A percentile compares a stretch with the other conserved stretches of the same genome.
Evolutionary conservation across 1,284 basidiomycete species (phyloP).

Genomic region (Ganoderma meredithae): DNA sequence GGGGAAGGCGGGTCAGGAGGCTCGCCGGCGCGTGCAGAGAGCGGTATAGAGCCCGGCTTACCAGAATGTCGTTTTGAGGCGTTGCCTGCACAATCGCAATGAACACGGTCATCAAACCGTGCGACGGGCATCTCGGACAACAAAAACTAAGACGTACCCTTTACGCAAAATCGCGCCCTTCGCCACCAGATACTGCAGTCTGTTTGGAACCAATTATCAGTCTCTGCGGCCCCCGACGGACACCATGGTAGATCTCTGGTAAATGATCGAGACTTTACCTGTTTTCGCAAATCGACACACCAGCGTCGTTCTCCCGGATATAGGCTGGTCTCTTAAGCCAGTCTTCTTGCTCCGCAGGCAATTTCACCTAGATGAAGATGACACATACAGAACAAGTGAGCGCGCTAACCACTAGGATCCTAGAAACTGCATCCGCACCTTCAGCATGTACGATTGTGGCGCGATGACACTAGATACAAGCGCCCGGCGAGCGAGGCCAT

Average conservation of each 20-base stretch:
- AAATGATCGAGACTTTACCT: constrained; percentile 51
- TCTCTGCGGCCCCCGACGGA: constrained; percentile 33
- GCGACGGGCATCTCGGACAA: constrained; percentile 16
- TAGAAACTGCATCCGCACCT: constrained; percentile 49
- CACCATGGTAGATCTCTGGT: constrained; percentile 21
- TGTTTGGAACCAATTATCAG: constrained; percentile 38
- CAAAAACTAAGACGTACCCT: constrained; percentile 54
- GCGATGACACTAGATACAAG: constrained; percentile 81
- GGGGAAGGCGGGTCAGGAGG: constrained; percentile 31
- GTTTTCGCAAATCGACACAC: constrained; percentile 81
- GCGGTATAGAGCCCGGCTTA: constrained; percentile 43
- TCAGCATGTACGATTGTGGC: constrained; percentile 85
- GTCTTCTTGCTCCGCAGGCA: constrained; percentile 83
- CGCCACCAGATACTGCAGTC: constrained; percentile 81
- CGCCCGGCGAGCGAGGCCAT: constrained; percentile 76
- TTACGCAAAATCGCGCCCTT: constrained; percentile 86
- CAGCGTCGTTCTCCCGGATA: constrained; percentile 77
- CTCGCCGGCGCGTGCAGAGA: constrained; percentile 22
- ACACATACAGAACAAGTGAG: constrained; percentile 4
- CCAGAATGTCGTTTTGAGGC: constrained; percentile 82
- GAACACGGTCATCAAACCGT: constrained; percentile 36
- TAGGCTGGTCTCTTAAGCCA: constrained; percentile 83
- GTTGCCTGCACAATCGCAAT: constrained; percentile 56
- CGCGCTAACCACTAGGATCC: neutral
- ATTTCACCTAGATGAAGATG: constrained; percentile 64